Evolutionary conservation across 768 basidiomycete species (phyloP), one percentile per base, ranked within the genome.

Genomic region (Mycena haematopus): DNA sequence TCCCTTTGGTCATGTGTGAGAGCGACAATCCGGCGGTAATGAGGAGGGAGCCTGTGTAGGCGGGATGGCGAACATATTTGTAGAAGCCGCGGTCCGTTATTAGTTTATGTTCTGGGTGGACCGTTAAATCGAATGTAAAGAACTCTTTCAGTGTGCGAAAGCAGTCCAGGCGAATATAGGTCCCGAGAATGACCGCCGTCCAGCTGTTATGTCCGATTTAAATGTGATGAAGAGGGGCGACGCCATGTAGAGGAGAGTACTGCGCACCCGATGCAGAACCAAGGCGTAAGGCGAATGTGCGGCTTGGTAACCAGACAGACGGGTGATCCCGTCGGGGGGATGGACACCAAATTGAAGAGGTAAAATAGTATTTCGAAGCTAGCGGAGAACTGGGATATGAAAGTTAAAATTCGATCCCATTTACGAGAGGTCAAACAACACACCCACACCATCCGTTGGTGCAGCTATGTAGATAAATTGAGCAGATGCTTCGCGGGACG

Each of bases 121-220:
- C 70, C 42, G 79, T 80, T 56, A 83, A 76, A 52, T 83, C 82
- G 58, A 82, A 83, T 7, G 82, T 83, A 67, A 83, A 83, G 52
- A 81, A 68, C 15, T 75, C 70, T 6, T 80, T 80, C 10, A 83
- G 76, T n/a, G 80, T 76, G 35, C 66, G 72, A 70, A 79, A 83
- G 59, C 82, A 83, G 52, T 72, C 75, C n/a, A 82, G 57, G 38
- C 82, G 81, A 45, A 82, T 78, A 38, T 74, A 71, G 40, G 74
- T 70, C 10, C 79, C 81, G 13, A 73, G 56, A 8, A 73, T 65
- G 44, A 78, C 74, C 22, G 75, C 68, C 2, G 56, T 46, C 55
- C 61, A 63, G 1, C 58, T 59, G 21, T 3, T 14, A 17, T n/a
- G 35, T 19, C 8, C 38, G 17, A 9, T 53, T 31, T 31, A n/a